Conservation (phyloP, 2,329 filamentous ascomycete genomes). For the Aspergillus proliferans region DNA sequence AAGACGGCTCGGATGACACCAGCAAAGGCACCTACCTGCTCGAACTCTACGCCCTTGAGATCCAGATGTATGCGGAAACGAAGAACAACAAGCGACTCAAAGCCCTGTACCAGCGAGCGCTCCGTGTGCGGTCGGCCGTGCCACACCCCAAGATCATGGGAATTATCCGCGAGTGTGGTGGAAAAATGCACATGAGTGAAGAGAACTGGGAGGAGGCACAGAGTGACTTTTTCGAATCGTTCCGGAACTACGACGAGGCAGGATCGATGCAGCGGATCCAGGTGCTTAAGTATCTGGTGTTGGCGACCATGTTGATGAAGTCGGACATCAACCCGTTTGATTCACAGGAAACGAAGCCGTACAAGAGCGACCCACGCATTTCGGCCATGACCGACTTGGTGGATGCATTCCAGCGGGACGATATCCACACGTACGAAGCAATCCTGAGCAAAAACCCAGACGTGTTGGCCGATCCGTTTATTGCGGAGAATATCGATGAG, state of each 20-base stretch:
- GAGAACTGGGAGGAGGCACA: slow-evolving; percentile 98
- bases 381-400: slow-evolving; percentile 96
- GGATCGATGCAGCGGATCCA: slow-evolving; percentile 94
- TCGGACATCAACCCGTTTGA: slow-evolving; percentile 98
- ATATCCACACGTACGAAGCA: slow-evolving; percentile 84
- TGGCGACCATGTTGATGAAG: slow-evolving; percentile 97
- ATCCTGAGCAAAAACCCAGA: slow-evolving; percentile 84
- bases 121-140: slow-evolving; percentile 91
- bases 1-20: slow-evolving; percentile 75
- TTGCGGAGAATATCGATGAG: slow-evolving; percentile 98
- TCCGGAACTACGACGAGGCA: slow-evolving; percentile 97
- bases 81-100: slow-evolving; percentile 97
- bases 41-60: slow-evolving; percentile 94
- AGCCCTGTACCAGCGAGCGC: slow-evolving; percentile 80
- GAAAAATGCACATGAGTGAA: slow-evolving; percentile 99
- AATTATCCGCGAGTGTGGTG: slow-evolving; percentile 95
- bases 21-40: slow-evolving; percentile 95
- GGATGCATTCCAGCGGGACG: slow-evolving; percentile 91
- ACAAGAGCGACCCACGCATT: slow-evolving; percentile 91
- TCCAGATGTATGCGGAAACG: slow-evolving; percentile 96
- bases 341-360: slow-evolving; percentile 97
- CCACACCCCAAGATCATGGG: slow-evolving; percentile 99
- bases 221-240: slow-evolving; percentile 97
- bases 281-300: slow-evolving; percentile 90
- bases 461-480: slow-evolving; percentile 85